Conservation (phyloP, 768 basidiomycete genomes). For the Kwoniella europaea region DNA sequence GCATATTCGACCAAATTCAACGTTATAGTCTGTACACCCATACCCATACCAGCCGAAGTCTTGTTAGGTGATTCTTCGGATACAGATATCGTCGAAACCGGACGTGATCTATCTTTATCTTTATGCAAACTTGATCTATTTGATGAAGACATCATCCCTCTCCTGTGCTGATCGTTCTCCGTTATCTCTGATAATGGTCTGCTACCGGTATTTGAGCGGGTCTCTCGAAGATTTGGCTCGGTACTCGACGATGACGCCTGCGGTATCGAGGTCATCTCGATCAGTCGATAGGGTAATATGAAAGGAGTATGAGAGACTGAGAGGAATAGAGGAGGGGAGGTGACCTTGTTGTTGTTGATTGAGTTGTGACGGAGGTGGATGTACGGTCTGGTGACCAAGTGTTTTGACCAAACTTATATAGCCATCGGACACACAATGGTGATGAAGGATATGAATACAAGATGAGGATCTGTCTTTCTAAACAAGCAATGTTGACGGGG, state of each 20-base stretch:
- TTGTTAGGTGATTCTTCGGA: conserved; percentile 6
- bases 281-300: not conserved
- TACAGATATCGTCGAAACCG: not conserved
- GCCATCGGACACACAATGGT: too few species aligned
- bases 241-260: not conserved
- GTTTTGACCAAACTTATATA: too few species aligned
- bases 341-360: not conserved
- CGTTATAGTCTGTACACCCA: conserved; percentile 42
- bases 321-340: not conserved
- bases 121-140: conserved; percentile 31
- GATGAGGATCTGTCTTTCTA: too few species aligned
- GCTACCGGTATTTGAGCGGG: not conserved
- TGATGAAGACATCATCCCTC: conserved; percentile 17
- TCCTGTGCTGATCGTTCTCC: conserved; percentile 36
- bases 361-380: too few species aligned
- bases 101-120: conserved; percentile 5
- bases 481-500: too few species aligned
- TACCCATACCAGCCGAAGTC: conserved; percentile 17
- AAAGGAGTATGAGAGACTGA: not conserved
- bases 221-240: not conserved
- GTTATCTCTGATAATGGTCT: conserved; percentile 50
- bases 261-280: not conserved
- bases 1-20: conserved; percentile 51
- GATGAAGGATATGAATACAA: too few species aligned
- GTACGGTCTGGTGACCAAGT: too few species aligned